Conservation (phyloP, 108 stramenopile species). For the Fragilaria crotonensis region DNA sequence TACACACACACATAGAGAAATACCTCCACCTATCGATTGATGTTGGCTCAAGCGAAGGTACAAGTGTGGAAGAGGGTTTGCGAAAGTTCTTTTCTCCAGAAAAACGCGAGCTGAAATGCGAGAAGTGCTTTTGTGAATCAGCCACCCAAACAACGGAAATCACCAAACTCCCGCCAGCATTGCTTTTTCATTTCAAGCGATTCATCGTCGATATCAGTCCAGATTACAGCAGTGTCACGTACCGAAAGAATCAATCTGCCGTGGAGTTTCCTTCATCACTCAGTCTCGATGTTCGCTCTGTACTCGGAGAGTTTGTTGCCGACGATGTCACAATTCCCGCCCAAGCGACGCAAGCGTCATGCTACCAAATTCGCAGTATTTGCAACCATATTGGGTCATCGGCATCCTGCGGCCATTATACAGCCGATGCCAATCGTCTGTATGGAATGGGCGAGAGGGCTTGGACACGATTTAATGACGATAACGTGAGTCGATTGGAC, state of each 20-base stretch:
- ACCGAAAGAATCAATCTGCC: conserved; percentile 42
- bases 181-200: conserved; percentile 54
- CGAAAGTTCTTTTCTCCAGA: conserved; percentile 61
- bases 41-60: conserved; percentile 13
- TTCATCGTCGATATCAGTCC: conserved; percentile 50
- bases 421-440: conserved; percentile 34
- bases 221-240: conserved; percentile 33
- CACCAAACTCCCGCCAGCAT: conserved; percentile 26
- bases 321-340: conserved; percentile 9
- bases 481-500: conserved; percentile 28
- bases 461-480: conserved; percentile 54
- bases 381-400: conserved; percentile 50
- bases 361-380: conserved; percentile 35
- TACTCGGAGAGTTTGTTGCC: conserved; percentile 23
- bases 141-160: conserved; percentile 38
- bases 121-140: conserved; percentile 67
- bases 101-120: conserved; percentile 74
- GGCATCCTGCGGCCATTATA: conserved; percentile 49
- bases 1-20: conserved; percentile 41
- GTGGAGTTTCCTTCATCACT: conserved; percentile 29
- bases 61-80: conserved; percentile 39
- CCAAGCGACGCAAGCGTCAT: conserved; percentile 1
- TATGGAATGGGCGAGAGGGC: conserved; percentile 5
- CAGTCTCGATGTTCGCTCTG: conserved; percentile 16
- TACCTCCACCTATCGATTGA: conserved; percentile 49